phyloP scores from a whole-genome alignment of 257 asterid genomes.

The Leptodermis oblonga region DNA sequence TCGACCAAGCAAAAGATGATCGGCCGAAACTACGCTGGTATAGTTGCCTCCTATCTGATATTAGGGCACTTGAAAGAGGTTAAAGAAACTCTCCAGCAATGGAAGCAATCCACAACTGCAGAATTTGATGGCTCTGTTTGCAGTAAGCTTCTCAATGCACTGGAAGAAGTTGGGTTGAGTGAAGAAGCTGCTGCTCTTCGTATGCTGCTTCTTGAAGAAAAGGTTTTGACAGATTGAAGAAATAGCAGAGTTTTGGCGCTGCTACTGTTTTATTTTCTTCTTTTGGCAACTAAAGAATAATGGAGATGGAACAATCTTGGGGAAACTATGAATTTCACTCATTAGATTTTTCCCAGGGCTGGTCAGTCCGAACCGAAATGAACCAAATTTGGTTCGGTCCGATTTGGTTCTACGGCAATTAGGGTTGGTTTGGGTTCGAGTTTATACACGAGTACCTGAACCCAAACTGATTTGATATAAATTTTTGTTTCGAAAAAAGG shows the following conservation, averaged over 20 bases:
- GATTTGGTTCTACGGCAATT: no score
- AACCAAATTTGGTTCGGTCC: no score
- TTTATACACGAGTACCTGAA: no score
- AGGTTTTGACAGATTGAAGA: slow-evolving; percentile 33
- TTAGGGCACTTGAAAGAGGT: slow-evolving; percentile 71
- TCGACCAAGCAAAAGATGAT: slow-evolving; percentile 75
- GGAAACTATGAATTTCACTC: no score
- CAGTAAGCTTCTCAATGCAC: slow-evolving; percentile 43
- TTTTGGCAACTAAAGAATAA: no score
- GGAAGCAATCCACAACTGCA: slow-evolving; percentile 69
- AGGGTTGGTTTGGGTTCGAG: no score
- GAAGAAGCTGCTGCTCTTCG: slow-evolving; percentile 43
- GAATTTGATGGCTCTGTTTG: slow-evolving; percentile 54
- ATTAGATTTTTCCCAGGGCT: no score
- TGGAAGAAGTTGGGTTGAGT: slow-evolving; percentile 45
- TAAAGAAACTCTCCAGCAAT: slow-evolving; percentile 60
- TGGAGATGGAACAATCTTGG: no score
- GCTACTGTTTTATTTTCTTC: no score
- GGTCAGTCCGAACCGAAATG: no score
- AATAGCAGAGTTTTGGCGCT: slow-evolving; percentile 5
- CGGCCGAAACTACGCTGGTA: slow-evolving; percentile 56
- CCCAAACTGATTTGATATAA: no score
- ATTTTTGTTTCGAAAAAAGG: no score
- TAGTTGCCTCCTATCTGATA: slow-evolving; percentile 69
- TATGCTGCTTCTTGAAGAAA: slow-evolving; percentile 37